Conservation (phyloP, 31 red algal genomes). For the Pterothamnion heteromorphum region DNA sequence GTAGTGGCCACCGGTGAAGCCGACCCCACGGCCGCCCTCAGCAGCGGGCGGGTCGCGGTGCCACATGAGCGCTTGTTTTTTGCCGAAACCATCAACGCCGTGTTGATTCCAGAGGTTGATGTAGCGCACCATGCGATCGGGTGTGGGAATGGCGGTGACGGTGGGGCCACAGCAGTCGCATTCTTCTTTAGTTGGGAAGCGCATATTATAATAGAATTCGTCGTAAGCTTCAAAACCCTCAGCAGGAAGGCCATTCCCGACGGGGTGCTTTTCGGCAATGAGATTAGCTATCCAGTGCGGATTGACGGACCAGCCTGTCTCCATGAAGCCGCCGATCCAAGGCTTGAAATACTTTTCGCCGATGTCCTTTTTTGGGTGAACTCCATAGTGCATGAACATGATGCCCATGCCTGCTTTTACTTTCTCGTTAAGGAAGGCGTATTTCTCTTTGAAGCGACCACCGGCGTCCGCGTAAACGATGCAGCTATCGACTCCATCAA, state of each 20-base stretch:
- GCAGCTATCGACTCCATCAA: background rate
- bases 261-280: too few species aligned
- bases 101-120: background rate
- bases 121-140: background rate
- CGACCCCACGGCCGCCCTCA: background rate
- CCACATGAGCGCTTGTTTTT: background rate
- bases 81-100: background rate
- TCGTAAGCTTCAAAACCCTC: background rate
- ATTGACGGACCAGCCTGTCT: background rate
- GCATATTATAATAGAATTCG: background rate
- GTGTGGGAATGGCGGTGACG: background rate
- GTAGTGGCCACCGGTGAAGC: background rate
- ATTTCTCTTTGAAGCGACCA: constrained; percentile 1
- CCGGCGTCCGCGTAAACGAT: background rate
- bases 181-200: background rate
- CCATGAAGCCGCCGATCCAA: background rate
- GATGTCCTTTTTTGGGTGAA: background rate
- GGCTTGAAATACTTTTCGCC: background rate
- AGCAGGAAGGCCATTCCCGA: too few species aligned
- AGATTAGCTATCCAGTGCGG: background rate
- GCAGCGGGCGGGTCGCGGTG: too few species aligned
- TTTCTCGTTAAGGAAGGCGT: background rate
- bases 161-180: background rate
- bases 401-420: background rate
- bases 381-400: constrained; percentile 1